Conservation (phyloP, 108 stramenopile genomes). For the Cyclostephanos tholiformis region DNA sequence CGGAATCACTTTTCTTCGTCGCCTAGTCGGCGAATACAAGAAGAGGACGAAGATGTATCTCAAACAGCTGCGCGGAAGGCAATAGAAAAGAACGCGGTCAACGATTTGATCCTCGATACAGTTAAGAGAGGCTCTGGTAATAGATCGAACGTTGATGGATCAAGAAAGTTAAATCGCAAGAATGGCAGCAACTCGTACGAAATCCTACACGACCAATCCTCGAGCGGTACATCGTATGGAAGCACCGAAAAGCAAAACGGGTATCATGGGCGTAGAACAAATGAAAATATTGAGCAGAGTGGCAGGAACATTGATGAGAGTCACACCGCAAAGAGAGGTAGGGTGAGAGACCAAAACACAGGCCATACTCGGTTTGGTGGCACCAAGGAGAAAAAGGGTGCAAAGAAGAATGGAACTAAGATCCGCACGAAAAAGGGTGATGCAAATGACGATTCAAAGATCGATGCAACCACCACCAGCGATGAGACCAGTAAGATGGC, state of each 20-base stretch:
- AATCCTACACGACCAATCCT: too few species aligned
- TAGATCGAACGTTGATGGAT: background rate
- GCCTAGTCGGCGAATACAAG: background rate
- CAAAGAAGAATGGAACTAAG: background rate
- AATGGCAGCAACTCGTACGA: too few species aligned
- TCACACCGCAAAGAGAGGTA: background rate
- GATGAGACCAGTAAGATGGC: background rate
- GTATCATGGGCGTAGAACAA: background rate
- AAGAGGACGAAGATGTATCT: background rate
- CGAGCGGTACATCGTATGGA: too few species aligned
- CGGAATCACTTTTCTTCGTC: too few species aligned
- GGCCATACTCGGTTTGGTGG: too few species aligned
- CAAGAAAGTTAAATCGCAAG: background rate
- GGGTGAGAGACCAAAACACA: background rate
- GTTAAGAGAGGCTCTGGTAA: background rate
- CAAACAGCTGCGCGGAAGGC: background rate
- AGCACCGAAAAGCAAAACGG: background rate
- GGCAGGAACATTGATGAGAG: background rate
- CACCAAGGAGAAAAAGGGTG: too few species aligned
- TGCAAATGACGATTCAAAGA: background rate
- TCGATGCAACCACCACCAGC: background rate
- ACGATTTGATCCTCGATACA: background rate
- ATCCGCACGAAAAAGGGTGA: background rate
- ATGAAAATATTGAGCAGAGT: background rate
- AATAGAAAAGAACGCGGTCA: background rate